phyloP scores from a whole-genome alignment of 345 rosid genomes.

The Arabidopsis arenosa region DNA sequence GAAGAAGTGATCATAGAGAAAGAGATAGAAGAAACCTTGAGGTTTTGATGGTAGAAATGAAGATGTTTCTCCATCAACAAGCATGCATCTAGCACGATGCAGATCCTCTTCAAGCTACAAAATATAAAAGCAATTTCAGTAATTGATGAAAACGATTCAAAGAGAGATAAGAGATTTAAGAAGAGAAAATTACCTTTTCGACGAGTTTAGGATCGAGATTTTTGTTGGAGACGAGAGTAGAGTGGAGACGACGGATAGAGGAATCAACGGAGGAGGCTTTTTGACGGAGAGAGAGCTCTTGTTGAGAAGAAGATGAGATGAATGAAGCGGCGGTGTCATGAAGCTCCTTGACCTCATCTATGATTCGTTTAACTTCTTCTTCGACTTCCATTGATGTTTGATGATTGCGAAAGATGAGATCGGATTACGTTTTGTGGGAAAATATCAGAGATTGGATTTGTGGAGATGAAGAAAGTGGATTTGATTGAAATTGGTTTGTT shows the following conservation, averaged over 20 bases:
- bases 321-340: constrained; percentile 72
- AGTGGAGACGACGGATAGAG: constrained; percentile 68
- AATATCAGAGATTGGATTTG: constrained; percentile 1
- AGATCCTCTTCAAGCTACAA: constrained; percentile 82
- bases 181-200: constrained; percentile 56
- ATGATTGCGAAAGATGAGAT: constrained; percentile 3
- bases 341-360: constrained; percentile 79
- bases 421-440: background rate
- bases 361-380: constrained; percentile 67
- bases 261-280: constrained; percentile 74
- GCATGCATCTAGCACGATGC: constrained; percentile 71
- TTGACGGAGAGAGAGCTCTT: constrained; percentile 73
- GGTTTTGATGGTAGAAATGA: constrained; percentile 74
- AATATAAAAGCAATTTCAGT: background rate
- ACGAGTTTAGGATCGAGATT: constrained; percentile 57
- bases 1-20: background rate
- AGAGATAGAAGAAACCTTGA: constrained; percentile 55
- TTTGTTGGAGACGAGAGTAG: constrained; percentile 53
- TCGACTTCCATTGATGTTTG: constrained; percentile 48
- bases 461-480: background rate
- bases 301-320: constrained; percentile 57
- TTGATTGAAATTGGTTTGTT: background rate
- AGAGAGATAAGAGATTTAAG: background rate
- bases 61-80: constrained; percentile 85
- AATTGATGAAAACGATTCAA: background rate